Evolutionary conservation across 108 stramenopile species (phyloP).

Genomic region (Bacterosira constricta): DNA sequence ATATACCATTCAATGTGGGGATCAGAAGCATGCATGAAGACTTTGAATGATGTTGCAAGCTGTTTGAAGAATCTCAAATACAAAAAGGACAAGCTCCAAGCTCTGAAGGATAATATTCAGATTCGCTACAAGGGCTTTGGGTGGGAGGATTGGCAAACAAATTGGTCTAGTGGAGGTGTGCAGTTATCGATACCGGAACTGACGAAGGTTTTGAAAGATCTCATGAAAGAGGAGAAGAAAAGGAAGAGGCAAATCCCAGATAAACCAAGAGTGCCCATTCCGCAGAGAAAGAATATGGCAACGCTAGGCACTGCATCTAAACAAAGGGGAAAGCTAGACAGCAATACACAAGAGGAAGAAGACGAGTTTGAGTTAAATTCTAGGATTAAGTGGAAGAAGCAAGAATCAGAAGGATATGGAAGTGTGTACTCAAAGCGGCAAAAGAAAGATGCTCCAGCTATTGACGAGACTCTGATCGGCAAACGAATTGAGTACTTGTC

Average conservation of each 20-base stretch:
- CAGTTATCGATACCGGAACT: background rate
- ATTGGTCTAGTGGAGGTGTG: background rate
- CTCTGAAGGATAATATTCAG: constrained; percentile 2
- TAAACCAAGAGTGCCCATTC: background rate
- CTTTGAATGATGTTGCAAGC: background rate
- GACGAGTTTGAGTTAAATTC: background rate
- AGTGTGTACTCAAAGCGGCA: background rate
- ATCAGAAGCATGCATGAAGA: constrained; percentile 2
- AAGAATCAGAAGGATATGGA: background rate
- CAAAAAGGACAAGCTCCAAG: background rate
- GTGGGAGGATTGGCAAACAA: background rate
- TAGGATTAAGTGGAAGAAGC: background rate
- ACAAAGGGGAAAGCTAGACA: too few species aligned
- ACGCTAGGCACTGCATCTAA: background rate
- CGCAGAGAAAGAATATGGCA: background rate
- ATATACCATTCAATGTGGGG: background rate
- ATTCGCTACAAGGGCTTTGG: constrained; percentile 1
- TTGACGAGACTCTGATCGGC: background rate
- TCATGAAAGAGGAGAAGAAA: background rate
- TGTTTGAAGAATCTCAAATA: background rate
- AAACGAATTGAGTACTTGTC: background rate
- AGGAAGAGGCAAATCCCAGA: constrained; percentile 1
- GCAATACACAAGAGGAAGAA: background rate
- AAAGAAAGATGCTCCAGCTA: background rate
- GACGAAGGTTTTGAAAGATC: background rate